Evolutionary conservation across 2,329 filamentous ascomycete genomes (phyloP).

Genomic region (Ophiocordyceps polyrhachis-furcata): DNA sequence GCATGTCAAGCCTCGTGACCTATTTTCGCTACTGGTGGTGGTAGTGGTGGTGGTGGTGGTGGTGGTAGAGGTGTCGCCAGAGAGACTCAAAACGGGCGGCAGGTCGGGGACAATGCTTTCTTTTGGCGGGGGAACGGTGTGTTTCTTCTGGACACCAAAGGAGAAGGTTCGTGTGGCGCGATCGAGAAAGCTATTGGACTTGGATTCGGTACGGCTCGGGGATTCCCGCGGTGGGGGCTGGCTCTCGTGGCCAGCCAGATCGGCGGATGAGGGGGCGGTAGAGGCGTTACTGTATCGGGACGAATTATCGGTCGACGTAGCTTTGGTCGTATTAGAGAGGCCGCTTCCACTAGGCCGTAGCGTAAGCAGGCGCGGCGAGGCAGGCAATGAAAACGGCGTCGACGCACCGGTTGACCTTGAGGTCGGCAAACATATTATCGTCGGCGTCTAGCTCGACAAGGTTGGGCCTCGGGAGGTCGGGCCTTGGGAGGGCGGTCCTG

Average conservation of each 20-base stretch:
- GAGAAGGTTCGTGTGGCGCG: slow-evolving; percentile 40
- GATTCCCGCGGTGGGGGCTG: slow-evolving; percentile 12
- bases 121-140: slow-evolving; percentile 11
- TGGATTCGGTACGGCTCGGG: slow-evolving; percentile 22
- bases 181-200: slow-evolving; percentile 31
- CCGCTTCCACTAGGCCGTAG: slow-evolving; percentile 32
- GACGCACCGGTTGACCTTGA: slow-evolving; percentile 36
- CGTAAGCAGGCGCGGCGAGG: slow-evolving; percentile 14
- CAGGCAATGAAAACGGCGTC: slow-evolving; percentile 1
- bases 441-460: slow-evolving; percentile 24
- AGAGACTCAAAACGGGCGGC: slow-evolving; percentile 19
- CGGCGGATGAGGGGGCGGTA: slow-evolving; percentile 40
- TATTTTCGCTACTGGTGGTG: slow-evolving; percentile 6
- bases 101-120: slow-evolving; percentile 15
- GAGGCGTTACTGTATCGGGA: slow-evolving; percentile 43
- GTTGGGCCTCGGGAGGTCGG: slow-evolving; percentile 20
- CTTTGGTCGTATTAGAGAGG: slow-evolving; percentile 42
- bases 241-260: slow-evolving; percentile 13
- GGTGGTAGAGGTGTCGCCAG: slow-evolving; percentile 7
- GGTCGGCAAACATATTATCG: slow-evolving; percentile 39
- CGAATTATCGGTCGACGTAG: slow-evolving; percentile 38
- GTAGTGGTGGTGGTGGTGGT: too few relatives aligned
- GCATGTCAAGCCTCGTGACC: slow-evolving; percentile 31
- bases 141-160: slow-evolving; percentile 37
- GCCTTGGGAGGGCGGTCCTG: slow-evolving; percentile 17